A percentile compares a stretch with the other conserved stretches of the same genome.
These are phyloP conservation scores for Neovahlkampfia damariscottae DNA, from an alignment of 78 protist genomes.

Conservation along the genomic window DNA sequence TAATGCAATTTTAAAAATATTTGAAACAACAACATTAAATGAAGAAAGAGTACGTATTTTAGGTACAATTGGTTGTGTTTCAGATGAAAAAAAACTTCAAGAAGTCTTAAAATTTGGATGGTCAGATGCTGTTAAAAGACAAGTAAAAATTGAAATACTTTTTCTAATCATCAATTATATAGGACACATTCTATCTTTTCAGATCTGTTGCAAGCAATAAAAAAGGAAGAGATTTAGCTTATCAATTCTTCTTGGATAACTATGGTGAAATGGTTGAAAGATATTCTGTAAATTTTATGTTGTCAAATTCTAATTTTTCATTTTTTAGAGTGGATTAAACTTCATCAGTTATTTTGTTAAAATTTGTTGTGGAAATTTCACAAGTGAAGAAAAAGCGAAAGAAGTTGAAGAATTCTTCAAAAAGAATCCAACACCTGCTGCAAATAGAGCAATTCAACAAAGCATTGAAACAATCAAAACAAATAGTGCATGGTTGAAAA, in stretches of 20 bases:
- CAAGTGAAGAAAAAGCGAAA: neutral
- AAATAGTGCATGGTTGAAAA: neutral
- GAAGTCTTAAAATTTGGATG: no score
- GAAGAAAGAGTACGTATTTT: neutral
- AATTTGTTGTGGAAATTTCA: neutral
- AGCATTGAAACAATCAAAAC: neutral
- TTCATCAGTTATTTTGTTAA: neutral
- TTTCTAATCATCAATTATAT: no score
- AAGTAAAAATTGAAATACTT: neutral
- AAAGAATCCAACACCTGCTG: neutral
- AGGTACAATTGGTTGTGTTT: neutral
- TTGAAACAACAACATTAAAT: neutral
- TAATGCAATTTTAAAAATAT: neutral
- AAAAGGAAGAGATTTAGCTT: neutral
- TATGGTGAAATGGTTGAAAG: neutral
- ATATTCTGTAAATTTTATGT: neutral
- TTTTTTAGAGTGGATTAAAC: no score
- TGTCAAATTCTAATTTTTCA: no score
- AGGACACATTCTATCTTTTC: neutral
- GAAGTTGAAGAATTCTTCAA: slow-evolving; percentile 11
- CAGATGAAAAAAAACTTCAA: no score
- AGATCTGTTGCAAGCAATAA: neutral
- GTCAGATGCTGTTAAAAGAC: neutral
- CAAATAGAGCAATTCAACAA: neutral
- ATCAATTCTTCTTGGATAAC: neutral